Conservation (phyloP, 2,329 filamentous ascomycete species). For the Trichoderma sp. region DNA sequence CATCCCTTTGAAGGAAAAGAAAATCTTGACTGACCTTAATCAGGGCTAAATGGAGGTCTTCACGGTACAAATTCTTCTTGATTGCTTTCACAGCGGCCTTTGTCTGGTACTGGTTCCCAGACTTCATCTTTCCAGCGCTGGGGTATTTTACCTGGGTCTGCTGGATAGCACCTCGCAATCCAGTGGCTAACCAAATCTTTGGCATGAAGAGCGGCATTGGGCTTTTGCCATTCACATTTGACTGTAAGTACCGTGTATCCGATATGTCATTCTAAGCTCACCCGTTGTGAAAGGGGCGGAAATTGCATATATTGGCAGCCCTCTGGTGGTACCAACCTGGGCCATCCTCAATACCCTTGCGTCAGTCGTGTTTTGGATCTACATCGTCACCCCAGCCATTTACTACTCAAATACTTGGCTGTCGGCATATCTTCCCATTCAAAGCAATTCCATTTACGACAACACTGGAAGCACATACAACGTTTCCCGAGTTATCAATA, state of each 20-base stretch:
- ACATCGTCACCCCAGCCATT: slow-evolving; percentile 42
- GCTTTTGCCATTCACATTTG: slow-evolving; percentile 42
- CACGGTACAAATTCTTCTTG: slow-evolving; percentile 46
- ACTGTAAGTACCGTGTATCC: slow-evolving; percentile 30
- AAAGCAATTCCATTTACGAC: slow-evolving; percentile 52
- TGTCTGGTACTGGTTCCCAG: slow-evolving; percentile 51
- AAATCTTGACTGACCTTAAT: neutral
- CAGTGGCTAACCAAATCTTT: slow-evolving; percentile 46
- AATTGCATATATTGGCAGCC: slow-evolving; percentile 41
- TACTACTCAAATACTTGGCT: slow-evolving; percentile 51
- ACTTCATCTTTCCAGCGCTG: slow-evolving; percentile 44
- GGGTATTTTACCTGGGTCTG: slow-evolving; percentile 47
- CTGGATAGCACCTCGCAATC: slow-evolving; percentile 48
- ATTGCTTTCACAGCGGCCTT: slow-evolving; percentile 37
- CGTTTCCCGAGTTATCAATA: slow-evolving; percentile 46
- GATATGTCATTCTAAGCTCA: neutral
- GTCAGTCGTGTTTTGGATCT: slow-evolving; percentile 47
- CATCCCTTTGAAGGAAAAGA: neutral
- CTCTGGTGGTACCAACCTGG: slow-evolving; percentile 41
- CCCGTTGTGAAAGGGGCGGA: slow-evolving; percentile 22
- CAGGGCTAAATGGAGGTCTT: slow-evolving; percentile 33
- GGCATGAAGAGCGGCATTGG: slow-evolving; percentile 45
- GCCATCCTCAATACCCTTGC: slow-evolving; percentile 48
- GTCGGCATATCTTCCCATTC: slow-evolving; percentile 51
- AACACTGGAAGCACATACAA: slow-evolving; percentile 50